Base-by-base conservation (phyloP, 495 filamentous ascomycete genomes). In the Daldinia loculata region DNA sequence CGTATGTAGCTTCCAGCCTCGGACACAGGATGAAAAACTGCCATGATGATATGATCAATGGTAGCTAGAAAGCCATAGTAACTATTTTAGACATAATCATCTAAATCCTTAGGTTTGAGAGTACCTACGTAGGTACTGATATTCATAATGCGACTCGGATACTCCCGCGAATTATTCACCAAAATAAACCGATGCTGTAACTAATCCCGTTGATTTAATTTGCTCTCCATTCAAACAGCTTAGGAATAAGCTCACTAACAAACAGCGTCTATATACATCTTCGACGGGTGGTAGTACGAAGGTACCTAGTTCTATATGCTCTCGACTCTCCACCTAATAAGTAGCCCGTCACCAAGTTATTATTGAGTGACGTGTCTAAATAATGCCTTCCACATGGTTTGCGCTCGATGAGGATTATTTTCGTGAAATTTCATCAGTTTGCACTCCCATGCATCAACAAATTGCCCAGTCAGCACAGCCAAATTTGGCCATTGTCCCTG, bases 391-490 rank as follows among this genome's bases (percentile, higher is more conserved):
- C 19, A 48, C 8, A 24, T 48, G 7, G 43, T 8, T 48, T 48
- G 26, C n/a, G 30, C 36, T 38, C 9, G 45, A 69, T 61, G 43
- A 59, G 26, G 50, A 63, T 26, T 52, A 43, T 69, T 63, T 50
- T 32, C 43, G 15, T 39, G 39, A 57, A 34, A 19, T 63, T n/a
- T 43, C 36, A 59, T 17, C 53, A 32, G 48, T 6, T 43, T 15
- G 17, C 26, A 30, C 41, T 11, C 19, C 39, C 14, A 27, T 34
- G 43, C 51, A 38, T 53, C 36, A 56, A 53, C 29, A 63, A 51
- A 63, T 63, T 69, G 56, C 50, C 45, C 24, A 29, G 45, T 41
- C 48, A 55, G 56, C 55, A n/a, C 38, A 22, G 22, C n/a, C 6
- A 53, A 56, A 51, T 29, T 39, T 36, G 48, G 43, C 27, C 6